Evolutionary conservation across 2,329 filamentous ascomycete species (phyloP), one percentile per base, ranked within the genome.

Genomic region (Aaosphaeria pasadenensis): DNA sequence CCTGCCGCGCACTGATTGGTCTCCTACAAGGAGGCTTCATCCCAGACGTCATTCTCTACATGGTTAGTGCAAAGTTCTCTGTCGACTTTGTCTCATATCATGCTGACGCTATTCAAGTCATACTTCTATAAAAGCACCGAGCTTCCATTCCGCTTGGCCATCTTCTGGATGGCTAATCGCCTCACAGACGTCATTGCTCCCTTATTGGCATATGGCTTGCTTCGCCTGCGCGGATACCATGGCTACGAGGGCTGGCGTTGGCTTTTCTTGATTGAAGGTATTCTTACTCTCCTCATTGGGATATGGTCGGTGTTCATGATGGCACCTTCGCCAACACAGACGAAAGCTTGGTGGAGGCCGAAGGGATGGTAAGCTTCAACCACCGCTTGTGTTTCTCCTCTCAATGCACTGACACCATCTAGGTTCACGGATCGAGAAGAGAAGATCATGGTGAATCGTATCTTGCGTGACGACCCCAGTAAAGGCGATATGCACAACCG

Each of bases 1-100:
- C 65, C 7, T 60, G 56, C 7, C 58, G 73, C 29, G 59, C 61
- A n/a, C 55, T 75, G 2, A 58, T 74, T 2, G 71, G 71, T 4
- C 52, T 72, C 33, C 58, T 73, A 32, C 71, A 69, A 51, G 71
- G 64, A 28, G 69, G 69, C 1, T 84, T 84, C 54, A 83, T 84
- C 43, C 80, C 81, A 0, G 81, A 82, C 46, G 79, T 80, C 24
- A 77, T 86, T 11, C 70, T 86, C 0, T 89, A 84, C 69, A 73
- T 89, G 41, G 7, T 33, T 13, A 6, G 30, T 35, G 30, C 13
- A 36, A n/a, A 36, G 7, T 9, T 9, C 33, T 36, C n/a, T 9
- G 33, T 36, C n/a, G 33, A 36, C n/a, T 9, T 36, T 36, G 33
- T 36, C 9, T 24, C 17, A 24, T 24, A 24, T 24, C 17, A n/a